These are phyloP conservation scores for Suillus americanus DNA, from an alignment of 768 basidiomycete species.

Conservation along the genomic window DNA sequence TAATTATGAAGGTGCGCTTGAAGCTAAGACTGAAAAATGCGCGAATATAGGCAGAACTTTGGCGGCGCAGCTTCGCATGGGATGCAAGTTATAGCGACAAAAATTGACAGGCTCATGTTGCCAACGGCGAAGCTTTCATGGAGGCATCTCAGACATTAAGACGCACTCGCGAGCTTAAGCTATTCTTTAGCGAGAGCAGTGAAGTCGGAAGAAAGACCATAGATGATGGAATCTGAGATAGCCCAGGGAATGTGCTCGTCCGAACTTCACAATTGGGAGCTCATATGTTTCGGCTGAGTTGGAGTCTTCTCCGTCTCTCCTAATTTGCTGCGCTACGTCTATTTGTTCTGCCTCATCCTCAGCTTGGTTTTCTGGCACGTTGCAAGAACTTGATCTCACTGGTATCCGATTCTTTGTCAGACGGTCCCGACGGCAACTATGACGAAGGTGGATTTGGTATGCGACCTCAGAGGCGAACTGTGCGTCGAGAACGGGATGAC, in stretches of 20 bases:
- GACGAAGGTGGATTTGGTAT: slow-evolving; percentile 50
- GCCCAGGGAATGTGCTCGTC: slow-evolving; percentile 29
- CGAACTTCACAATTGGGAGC: slow-evolving; percentile 4
- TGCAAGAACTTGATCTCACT: slow-evolving; percentile 48
- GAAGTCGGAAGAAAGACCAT: slow-evolving; percentile 28
- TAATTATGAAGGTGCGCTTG: slow-evolving; percentile 84
- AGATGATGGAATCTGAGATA: slow-evolving; percentile 6
- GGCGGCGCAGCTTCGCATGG: slow-evolving; percentile 33
- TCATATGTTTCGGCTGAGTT: slow-evolving; percentile 5
- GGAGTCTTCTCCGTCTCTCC: slow-evolving; percentile 6
- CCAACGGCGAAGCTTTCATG: slow-evolving; percentile 22
- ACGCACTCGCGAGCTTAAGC: slow-evolving; percentile 45
- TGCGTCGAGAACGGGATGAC: slow-evolving; percentile 80
- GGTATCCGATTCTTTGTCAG: slow-evolving; percentile 48
- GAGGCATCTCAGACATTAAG: slow-evolving; percentile 30
- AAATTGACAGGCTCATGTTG: slow-evolving; percentile 37
- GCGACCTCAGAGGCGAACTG: slow-evolving; percentile 43
- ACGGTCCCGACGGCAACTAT: slow-evolving; percentile 58
- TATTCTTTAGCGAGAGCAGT: slow-evolving; percentile 47
- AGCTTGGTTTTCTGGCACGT: slow-evolving; percentile 41
- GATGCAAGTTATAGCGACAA: slow-evolving; percentile 52
- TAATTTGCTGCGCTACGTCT: slow-evolving; percentile 42
- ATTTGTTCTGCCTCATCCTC: slow-evolving; percentile 41
- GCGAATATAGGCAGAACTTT: slow-evolving; percentile 42
- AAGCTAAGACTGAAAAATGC: slow-evolving; percentile 60